Conservation (phyloP, 2,329 filamentous ascomycete genomes). For the Penicillium sp. region DNA sequence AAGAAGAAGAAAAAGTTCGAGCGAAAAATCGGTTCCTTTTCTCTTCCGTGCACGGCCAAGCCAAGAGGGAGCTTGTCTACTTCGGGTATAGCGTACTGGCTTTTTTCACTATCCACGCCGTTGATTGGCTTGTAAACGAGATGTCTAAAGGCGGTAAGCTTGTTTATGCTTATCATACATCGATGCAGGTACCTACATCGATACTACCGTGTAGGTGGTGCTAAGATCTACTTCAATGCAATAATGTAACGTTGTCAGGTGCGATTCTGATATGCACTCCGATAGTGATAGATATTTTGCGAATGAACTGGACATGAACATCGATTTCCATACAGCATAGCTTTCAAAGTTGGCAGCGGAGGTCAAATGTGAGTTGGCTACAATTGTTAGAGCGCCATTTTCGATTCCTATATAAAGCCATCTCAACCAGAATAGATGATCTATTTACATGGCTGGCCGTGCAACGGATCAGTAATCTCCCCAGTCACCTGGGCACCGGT, state of each 20-base stretch:
- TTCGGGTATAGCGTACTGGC: slow-evolving; percentile 21
- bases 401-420: background rate
- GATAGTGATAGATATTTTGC: background rate
- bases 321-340: background rate
- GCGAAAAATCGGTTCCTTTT: slow-evolving; percentile 31
- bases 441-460: background rate
- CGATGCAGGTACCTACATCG: background rate
- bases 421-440: background rate
- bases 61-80: slow-evolving; percentile 12
- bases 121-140: slow-evolving; percentile 34
- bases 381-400: background rate
- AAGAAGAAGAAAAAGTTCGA: slow-evolving; percentile 40
- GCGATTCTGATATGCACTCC: background rate
- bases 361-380: background rate
- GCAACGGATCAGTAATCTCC: background rate
- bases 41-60: slow-evolving; percentile 23
- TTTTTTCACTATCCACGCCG: background rate
- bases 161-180: background rate
- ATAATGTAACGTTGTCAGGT: background rate
- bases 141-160: slow-evolving; percentile 22
- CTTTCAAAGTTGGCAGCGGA: background rate
- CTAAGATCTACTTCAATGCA: background rate
- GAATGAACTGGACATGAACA: background rate
- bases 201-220: background rate
- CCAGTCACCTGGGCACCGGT: background rate